Conservation (phyloP, 306 rosid species). For the Cajanus cajan region DNA sequence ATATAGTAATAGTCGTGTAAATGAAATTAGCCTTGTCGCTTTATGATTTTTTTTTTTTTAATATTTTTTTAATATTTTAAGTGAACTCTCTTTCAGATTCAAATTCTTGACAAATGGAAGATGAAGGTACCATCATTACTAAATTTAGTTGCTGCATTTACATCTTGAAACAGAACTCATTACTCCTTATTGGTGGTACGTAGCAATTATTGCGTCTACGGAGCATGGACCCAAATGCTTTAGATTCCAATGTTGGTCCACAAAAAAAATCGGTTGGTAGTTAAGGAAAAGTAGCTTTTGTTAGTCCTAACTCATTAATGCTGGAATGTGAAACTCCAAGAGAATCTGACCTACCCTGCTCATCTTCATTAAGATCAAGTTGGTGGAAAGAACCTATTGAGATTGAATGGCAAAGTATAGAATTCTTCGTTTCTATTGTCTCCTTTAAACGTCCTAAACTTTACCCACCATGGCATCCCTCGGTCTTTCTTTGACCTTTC, state of each 20-base stretch:
- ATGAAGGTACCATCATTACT: background rate
- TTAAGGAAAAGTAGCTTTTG: conserved; percentile 30
- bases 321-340: conserved; percentile 6
- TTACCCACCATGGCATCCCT: conserved; percentile 99
- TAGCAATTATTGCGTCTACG: conserved; percentile 31
- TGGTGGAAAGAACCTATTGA: conserved; percentile 93
- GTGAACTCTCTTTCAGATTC: background rate
- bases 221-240: background rate
- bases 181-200: background rate
- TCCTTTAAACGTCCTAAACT: conserved; percentile 88
- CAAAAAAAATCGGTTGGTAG: conserved; percentile 32
- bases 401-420: conserved; percentile 88
- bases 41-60: too few relatives aligned
- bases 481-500: conserved; percentile 85
- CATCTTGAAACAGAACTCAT: background rate
- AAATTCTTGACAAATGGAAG: background rate
- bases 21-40: background rate
- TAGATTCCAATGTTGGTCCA: conserved; percentile 30
- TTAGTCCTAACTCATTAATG: conserved; percentile 3
- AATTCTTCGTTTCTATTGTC: conserved; percentile 96
- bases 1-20: too few relatives aligned
- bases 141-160: conserved; percentile 5
- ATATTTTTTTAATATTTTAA: too few relatives aligned
- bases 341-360: conserved; percentile 14
- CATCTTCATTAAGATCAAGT: conserved; percentile 38